These are phyloP conservation scores for Paraurostyla sp. DNA, from an alignment of 73 alveolate genomes.

Conservation along the genomic window DNA sequence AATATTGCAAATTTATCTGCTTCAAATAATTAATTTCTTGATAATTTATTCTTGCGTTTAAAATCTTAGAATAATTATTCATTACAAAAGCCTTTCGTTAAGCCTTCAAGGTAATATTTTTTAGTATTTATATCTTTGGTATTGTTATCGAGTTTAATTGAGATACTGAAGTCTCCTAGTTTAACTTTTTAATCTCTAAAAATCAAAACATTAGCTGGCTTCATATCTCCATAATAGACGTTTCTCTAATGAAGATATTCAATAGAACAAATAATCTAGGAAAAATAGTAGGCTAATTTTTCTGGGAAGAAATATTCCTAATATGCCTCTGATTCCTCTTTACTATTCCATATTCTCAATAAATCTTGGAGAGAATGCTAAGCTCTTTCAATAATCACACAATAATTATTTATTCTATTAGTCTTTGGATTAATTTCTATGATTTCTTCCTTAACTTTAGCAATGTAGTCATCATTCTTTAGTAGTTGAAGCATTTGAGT, in stretches of 20 bases:
- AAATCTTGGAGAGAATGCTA: neutral
- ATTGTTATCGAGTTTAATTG: constrained; percentile 37
- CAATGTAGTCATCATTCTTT: neutral
- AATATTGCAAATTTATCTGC: no score
- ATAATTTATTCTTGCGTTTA: neutral
- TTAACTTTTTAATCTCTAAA: constrained; percentile 47
- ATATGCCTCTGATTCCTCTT: neutral
- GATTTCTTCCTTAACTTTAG: constrained; percentile 59
- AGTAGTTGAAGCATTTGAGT: neutral
- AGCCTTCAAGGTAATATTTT: neutral
- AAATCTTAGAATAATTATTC: neutral
- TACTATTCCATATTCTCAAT: neutral
- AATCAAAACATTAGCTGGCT: constrained; percentile 41
- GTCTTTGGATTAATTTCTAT: neutral
- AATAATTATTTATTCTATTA: neutral
- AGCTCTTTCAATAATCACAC: constrained; percentile 59
- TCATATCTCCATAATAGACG: constrained; percentile 55
- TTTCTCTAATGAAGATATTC: constrained; percentile 22
- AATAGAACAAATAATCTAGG: neutral
- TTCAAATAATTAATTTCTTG: neutral
- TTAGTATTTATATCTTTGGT: neutral
- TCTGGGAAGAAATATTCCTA: constrained; percentile 16
- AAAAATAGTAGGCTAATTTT: constrained; percentile 25
- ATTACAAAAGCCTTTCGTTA: neutral
- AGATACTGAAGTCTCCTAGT: constrained; percentile 55